phyloP scores from a whole-genome alignment of 495 filamentous ascomycete species.

The Friedmanniomyces endolithicus region DNA sequence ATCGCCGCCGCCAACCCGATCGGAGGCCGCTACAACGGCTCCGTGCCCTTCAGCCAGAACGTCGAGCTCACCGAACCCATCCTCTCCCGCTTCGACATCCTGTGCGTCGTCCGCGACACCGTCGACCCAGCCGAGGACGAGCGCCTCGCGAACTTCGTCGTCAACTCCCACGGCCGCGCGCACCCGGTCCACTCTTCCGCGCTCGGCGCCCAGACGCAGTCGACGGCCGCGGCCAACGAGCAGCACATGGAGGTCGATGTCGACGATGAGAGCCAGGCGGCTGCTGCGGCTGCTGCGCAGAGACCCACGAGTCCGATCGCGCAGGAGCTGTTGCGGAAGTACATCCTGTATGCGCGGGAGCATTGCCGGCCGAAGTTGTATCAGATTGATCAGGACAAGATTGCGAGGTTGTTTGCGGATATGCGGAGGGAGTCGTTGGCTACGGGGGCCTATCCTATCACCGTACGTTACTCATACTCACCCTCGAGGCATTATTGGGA shows the following conservation, averaged over 20 bases:
- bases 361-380: conserved; percentile 84
- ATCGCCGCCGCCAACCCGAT: conserved; percentile 95
- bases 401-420: conserved; percentile 86
- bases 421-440: conserved; percentile 87
- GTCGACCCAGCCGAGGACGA: conserved; percentile 97
- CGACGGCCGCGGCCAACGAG: not conserved
- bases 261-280: conserved; percentile 38
- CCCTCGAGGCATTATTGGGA: too few relatives aligned
- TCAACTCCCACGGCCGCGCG: conserved; percentile 79
- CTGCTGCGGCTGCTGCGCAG: conserved; percentile 38
- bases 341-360: conserved; percentile 92
- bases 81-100: conserved; percentile 94
- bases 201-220: conserved; percentile 23
- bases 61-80: conserved; percentile 97
- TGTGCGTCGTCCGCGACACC: conserved; percentile 92
- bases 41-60: conserved; percentile 86
- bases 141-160: conserved; percentile 86
- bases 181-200: conserved; percentile 51
- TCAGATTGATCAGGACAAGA: conserved; percentile 96
- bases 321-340: conserved; percentile 88
- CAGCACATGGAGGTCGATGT: conserved; percentile 45
- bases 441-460: conserved; percentile 95
- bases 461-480: conserved; percentile 45
- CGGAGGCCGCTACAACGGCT: conserved; percentile 92
- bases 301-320: conserved; percentile 55